Percentiles rank a stretch among this genome's conserved stretches.
phyloP scores from a whole-genome alignment of 768 basidiomycete genomes.

The Glaciozyma antarctica region DNA sequence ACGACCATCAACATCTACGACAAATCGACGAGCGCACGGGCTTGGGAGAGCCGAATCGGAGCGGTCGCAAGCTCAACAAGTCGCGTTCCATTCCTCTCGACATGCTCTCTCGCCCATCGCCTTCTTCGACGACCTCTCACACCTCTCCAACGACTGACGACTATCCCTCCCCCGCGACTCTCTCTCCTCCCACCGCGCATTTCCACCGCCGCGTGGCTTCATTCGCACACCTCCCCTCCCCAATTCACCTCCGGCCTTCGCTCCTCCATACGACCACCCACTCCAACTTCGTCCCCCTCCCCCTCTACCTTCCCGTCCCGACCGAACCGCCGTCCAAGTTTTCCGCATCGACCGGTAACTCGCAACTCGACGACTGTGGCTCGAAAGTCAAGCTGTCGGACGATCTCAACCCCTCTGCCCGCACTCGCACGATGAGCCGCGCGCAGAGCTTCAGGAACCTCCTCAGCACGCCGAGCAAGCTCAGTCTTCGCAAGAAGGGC shows the following conservation, averaged over 20 bases:
- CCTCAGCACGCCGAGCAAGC: conserved; percentile 1
- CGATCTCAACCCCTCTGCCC: background rate
- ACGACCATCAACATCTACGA: background rate
- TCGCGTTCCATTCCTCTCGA: background rate
- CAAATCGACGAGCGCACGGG: background rate
- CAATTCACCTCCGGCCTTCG: background rate
- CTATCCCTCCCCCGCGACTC: background rate
- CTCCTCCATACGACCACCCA: background rate
- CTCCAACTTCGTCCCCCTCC: too few relatives aligned
- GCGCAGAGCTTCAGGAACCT: conserved; percentile 5
- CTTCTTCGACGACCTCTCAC: background rate
- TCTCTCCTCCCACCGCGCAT: background rate
- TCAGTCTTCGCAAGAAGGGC: conserved; percentile 1
- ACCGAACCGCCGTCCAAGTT: conserved; percentile 18
- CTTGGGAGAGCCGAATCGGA: background rate
- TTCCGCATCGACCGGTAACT: conserved; percentile 18
- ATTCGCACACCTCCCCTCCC: background rate
- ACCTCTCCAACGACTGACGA: background rate
- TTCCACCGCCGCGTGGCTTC: background rate
- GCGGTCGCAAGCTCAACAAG: background rate
- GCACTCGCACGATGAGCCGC: conserved; percentile 11
- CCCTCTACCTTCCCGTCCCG: conserved; percentile 1
- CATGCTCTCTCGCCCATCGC: background rate
- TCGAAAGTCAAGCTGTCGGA: background rate
- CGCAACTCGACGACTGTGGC: conserved; percentile 3